Evolutionary conservation across 768 basidiomycete genomes (phyloP), one percentile per base, ranked within the genome.

Genomic region (Strobilomyces echinocephalus): DNA sequence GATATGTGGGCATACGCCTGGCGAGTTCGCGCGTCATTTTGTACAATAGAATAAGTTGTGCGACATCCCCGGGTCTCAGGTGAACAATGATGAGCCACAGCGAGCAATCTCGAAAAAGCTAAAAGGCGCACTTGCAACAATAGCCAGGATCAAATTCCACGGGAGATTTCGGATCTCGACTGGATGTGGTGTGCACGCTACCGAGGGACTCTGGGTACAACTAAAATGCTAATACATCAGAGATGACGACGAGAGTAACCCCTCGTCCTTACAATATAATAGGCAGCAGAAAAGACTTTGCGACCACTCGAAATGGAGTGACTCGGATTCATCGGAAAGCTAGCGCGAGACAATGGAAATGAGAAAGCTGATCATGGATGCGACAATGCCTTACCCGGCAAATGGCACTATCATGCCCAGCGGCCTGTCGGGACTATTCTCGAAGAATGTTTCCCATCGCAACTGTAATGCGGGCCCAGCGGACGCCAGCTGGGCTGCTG

Each of bases 391-490:
- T 45, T 58, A 82, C 79, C 72, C 73, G 4, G 76, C 66, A 20
- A 76, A 55, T 0, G 72, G 55, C 0, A 67, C 75, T 11, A 81
- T 61, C 41, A 74, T 72, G 36, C 76, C 57, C n/a, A 81, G 74
- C 8, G 83, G 75, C 56, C 84, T 85, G 59, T 86, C 85, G 0
- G 78, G 77, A 9, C 67, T 69, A 18, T 70, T 62, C 21, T 64
- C 71, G 44, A 79, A 86, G 63, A 79, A 80, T 12, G 67, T 62
- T 2, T 76, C 67, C 84, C 85, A 87, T 46, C 74, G 67, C 21
- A 63, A 50, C 36, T 72, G 64, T 55, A 85, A 83, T 1, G 61
- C 70, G 5, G 79, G 73, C 1, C 21, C 31, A 12, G 70, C 72
- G 31, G 72, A 71, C 49, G 72, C 65, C n/a, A 84, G 63, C 38